Percentiles rank a stretch among this genome's conserved stretches.
phyloP scores from a whole-genome alignment of 768 basidiomycete genomes.

The Asterophora parasitica region DNA sequence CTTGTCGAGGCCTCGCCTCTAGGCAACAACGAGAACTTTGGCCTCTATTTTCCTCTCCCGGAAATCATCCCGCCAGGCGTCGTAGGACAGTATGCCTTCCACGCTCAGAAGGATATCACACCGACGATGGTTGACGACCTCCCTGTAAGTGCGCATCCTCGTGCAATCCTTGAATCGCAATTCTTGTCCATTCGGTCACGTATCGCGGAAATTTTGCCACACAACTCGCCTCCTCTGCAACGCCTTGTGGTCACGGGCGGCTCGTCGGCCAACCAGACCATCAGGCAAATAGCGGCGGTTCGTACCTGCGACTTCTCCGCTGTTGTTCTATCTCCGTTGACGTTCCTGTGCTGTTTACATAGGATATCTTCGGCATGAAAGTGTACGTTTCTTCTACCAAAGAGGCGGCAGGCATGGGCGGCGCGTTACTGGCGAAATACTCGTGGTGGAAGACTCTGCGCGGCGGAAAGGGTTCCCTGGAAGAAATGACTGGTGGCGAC shows the following conservation, averaged over 20 bases:
- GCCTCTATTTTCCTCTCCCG: slow-evolving; percentile 78
- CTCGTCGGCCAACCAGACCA: slow-evolving; percentile 65
- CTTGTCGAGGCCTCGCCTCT: slow-evolving; percentile 49
- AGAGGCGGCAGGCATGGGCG: slow-evolving; percentile 70
- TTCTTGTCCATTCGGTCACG: slow-evolving; percentile 76
- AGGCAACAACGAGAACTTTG: slow-evolving; percentile 57
- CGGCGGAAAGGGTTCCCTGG: slow-evolving; percentile 46
- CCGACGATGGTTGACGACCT: slow-evolving; percentile 31
- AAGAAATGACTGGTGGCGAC: slow-evolving; percentile 56
- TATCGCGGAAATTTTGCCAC: slow-evolving; percentile 61
- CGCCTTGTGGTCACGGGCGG: slow-evolving; percentile 78
- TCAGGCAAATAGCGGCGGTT: slow-evolving; percentile 67
- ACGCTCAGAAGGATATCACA: slow-evolving; percentile 19
- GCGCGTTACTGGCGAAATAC: slow-evolving; percentile 66
- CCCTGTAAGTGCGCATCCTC: slow-evolving; percentile 50
- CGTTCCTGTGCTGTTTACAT: not conserved
- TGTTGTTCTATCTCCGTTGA: not conserved
- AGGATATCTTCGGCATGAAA: slow-evolving; percentile 74
- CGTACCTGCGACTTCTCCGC: slow-evolving; percentile 10
- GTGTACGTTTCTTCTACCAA: slow-evolving; percentile 64
- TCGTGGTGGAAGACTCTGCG: slow-evolving; percentile 58
- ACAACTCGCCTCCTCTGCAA: slow-evolving; percentile 48
- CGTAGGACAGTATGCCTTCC: slow-evolving; percentile 66
- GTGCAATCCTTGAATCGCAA: slow-evolving; percentile 81
- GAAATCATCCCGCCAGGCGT: slow-evolving; percentile 86